Percentiles rank a stretch among this genome's conserved stretches.
Conservation (phyloP, 2,329 filamentous ascomycete genomes). For the Epichloe gansuensis region DNA sequence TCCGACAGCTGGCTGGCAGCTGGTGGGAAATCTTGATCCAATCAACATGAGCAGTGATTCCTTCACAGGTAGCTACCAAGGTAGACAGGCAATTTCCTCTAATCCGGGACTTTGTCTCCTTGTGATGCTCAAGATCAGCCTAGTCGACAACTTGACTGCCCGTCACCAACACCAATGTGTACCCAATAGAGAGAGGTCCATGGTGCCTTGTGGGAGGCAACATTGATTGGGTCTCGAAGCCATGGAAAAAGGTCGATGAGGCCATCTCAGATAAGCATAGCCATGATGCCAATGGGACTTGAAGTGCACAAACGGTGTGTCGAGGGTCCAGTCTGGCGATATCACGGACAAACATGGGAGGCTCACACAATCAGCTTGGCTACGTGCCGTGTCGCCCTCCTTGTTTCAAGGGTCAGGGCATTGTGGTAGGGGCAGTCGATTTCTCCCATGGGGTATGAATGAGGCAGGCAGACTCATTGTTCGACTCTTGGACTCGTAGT, state of each 20-base stretch:
- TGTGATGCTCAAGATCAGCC: neutral
- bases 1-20: constrained; percentile 5
- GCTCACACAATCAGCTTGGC: neutral
- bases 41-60: neutral
- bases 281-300: neutral
- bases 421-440: neutral
- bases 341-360: neutral
- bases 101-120: neutral
- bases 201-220: neutral
- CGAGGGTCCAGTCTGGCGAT: neutral
- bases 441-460: neutral
- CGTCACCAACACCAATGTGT: neutral
- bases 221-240: neutral
- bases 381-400: neutral
- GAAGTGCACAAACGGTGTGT: neutral
- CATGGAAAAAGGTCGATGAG: neutral
- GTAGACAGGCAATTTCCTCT: neutral
- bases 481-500: neutral
- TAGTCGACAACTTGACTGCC: too few species aligned
- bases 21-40: neutral
- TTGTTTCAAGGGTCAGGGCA: neutral
- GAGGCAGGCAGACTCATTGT: neutral
- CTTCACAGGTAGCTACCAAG: neutral
- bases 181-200: neutral
- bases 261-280: neutral